Conservation (phyloP, 768 basidiomycete genomes). For the Gloeopeniophorella convolvens region DNA sequence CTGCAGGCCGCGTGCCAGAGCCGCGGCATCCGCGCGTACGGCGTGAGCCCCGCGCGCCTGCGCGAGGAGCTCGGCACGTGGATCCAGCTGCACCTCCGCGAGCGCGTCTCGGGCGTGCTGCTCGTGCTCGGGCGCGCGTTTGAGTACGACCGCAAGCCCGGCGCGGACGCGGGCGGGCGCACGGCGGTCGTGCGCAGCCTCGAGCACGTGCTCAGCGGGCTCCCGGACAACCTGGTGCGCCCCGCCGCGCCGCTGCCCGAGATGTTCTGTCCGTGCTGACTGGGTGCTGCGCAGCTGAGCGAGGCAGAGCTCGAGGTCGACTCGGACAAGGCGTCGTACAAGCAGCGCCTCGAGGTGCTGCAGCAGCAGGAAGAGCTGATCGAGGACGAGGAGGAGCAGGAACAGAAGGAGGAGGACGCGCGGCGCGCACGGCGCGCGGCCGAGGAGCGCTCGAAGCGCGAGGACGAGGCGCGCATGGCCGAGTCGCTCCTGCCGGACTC, state of each 20-base stretch:
- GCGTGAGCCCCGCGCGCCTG: constrained; percentile 80
- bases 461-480: constrained; percentile 69
- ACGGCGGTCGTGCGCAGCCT: constrained; percentile 72
- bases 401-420: constrained; percentile 91
- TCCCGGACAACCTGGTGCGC: constrained; percentile 90
- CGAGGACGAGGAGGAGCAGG: constrained; percentile 98
- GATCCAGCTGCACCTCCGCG: constrained; percentile 87
- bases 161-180: constrained; percentile 77
- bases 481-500: constrained; percentile 82
- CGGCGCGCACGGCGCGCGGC: constrained; percentile 78
- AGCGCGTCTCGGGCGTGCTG: constrained; percentile 89
- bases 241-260: too few species aligned
- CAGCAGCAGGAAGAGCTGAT: constrained; percentile 99
- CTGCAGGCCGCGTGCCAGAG: constrained; percentile 91
- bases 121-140: constrained; percentile 93
- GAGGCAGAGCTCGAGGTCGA: constrained; percentile 97
- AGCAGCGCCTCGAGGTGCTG: constrained; percentile 96
- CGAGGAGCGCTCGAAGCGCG: constrained; percentile 49
- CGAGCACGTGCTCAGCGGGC: constrained; percentile 83
- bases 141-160: constrained; percentile 75
- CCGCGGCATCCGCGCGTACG: constrained; percentile 85
- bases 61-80: constrained; percentile 88
- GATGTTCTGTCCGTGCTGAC: too few species aligned
- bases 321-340: constrained; percentile 89
- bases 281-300: constrained; percentile 79